Conservation (phyloP, 345 rosid genomes). For the Cardamine occulta region DNA sequence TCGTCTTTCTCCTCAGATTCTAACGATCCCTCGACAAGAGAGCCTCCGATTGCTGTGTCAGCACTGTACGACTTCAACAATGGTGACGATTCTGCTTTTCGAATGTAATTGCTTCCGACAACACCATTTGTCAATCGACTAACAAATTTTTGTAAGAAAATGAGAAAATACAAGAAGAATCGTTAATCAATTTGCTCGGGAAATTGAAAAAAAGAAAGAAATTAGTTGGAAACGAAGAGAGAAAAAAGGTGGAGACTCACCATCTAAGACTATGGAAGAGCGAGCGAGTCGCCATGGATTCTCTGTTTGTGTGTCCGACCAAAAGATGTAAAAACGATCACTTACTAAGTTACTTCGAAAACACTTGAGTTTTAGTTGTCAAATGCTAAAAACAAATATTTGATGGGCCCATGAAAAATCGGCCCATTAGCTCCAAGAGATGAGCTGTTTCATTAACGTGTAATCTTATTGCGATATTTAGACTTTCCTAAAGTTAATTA, state of each 20-base stretch:
- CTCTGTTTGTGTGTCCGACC: conserved; percentile 5
- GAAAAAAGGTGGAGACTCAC: neutral
- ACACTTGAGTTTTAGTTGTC: neutral
- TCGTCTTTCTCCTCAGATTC: conserved; percentile 54
- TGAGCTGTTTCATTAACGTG: neutral
- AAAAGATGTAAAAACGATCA: conserved; percentile 17
- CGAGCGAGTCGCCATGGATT: conserved; percentile 46
- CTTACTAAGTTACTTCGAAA: neutral
- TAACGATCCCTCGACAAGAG: conserved; percentile 45
- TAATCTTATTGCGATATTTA: neutral
- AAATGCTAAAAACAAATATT: neutral
- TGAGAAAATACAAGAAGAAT: neutral
- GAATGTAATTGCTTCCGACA: conserved; percentile 33
- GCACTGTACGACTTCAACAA: conserved; percentile 33
- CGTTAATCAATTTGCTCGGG: neutral
- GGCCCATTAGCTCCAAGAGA: conserved; percentile 17
- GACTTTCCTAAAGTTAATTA: neutral
- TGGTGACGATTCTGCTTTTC: conserved; percentile 23
- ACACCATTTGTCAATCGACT: conserved; percentile 36
- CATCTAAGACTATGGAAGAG: conserved; percentile 39
- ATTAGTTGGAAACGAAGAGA: neutral
- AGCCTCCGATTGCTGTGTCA: conserved; percentile 36
- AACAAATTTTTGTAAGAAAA: neutral
- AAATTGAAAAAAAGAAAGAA: neutral
- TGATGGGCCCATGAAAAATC: conserved; percentile 5